Evolutionary conservation across 306 rosid genomes (phyloP).

Genomic region (Coriaria nepalensis): DNA sequence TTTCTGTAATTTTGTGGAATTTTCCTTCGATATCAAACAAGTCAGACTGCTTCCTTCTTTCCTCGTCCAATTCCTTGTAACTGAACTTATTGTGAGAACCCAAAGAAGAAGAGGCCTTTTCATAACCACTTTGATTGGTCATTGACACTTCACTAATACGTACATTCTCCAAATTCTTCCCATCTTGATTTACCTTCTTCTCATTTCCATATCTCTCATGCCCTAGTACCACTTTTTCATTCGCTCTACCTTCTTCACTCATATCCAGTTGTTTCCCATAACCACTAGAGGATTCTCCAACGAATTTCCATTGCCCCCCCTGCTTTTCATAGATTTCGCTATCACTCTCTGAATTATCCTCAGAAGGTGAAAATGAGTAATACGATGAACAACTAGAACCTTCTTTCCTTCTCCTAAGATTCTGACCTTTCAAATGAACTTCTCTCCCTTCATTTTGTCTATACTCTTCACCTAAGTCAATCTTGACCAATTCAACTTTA

Average conservation of each 20-base stretch:
- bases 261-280: constrained; percentile 23
- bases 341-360: constrained; percentile 41
- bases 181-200: constrained; percentile 13
- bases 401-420: constrained; percentile 30
- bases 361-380: constrained; percentile 56
- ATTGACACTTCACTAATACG: constrained; percentile 19
- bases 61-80: constrained; percentile 25
- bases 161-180: constrained; percentile 64
- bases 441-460: constrained; percentile 20
- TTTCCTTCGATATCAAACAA: constrained; percentile 28
- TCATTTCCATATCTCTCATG: constrained; percentile 18
- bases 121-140: constrained; percentile 25
- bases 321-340: constrained; percentile 43
- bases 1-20: constrained; percentile 22
- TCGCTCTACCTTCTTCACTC: constrained; percentile 18
- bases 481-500: constrained; percentile 13
- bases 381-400: constrained; percentile 77
- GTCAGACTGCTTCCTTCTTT: constrained; percentile 24
- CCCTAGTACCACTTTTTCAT: constrained; percentile 26
- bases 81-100: constrained; percentile 31
- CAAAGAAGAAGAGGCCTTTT: constrained; percentile 12
- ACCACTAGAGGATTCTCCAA: constrained; percentile 35
- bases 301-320: constrained; percentile 7
- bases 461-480: constrained; percentile 24
- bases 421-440: constrained; percentile 21